Evolutionary conservation across 2,329 filamentous ascomycete species (phyloP), one percentile per base, ranked within the genome.

Genomic region (Aspergillus ustus): DNA sequence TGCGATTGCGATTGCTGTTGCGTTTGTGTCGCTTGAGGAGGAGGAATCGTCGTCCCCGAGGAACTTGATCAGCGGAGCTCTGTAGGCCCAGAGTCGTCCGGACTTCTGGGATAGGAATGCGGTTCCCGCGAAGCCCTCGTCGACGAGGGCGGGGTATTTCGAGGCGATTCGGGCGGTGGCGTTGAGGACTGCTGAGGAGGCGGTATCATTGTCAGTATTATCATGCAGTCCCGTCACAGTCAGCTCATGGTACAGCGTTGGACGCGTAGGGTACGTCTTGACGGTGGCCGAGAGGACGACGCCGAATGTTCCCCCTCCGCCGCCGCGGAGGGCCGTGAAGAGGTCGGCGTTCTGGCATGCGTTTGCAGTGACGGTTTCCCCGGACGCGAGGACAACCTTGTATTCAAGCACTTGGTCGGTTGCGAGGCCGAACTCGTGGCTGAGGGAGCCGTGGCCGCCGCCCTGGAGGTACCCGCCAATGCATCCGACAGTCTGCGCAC

Each of bases 371-470:
- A 80, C 70, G 28, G 76, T 59, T 0, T 62, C 56, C 8, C 80
- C 80, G 29, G 74, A 65, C 0, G 79, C 75, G 0, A 77, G 70
- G 44, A 82, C 73, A 3, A 82, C 76, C 34, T 79, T 68, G 6
- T 73, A 73, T 60, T 81, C 78, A 40, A 83, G 75, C 1, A 80
- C 72, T 64, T 83, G 77, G 63, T 83, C 81, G 0, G 78, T 76
- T 1, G 73, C 80, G 13, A 82, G 71, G 2, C 80, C 81, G 59
- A 79, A 81, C 31, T 76, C 70, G 45, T 69, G 72, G 11, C 75
- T 73, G 8, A 75, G 71, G 1, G 77, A 75, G 2, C 74, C 74
- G 52, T 82, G 80, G 11, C 80, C 80, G 20, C 78, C 80, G 4
- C 80, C 78, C 29, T 76, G 73, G 0, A 72, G 67, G 70, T 76